Percentiles rank a stretch among this genome's conserved stretches.
phyloP scores from a whole-genome alignment of 352 stramenopile species.

The Phytophthora brassicae region DNA sequence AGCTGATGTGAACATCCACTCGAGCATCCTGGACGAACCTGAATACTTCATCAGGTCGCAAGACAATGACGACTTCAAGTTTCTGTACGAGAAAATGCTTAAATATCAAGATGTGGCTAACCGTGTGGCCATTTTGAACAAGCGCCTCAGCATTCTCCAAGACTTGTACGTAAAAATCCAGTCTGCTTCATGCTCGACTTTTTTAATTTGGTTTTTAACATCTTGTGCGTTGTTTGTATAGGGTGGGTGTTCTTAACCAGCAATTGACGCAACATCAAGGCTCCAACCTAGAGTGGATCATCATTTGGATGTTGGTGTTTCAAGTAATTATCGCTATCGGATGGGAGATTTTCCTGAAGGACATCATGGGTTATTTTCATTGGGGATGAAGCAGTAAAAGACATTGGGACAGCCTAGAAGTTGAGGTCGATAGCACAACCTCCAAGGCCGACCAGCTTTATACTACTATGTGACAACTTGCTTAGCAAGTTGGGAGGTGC shows the following conservation, averaged over 20 bases:
- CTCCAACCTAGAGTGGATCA: slow-evolving; percentile 93
- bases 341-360: slow-evolving; percentile 85
- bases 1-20: slow-evolving; percentile 92
- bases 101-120: slow-evolving; percentile 93
- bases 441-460: no score
- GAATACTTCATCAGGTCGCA: slow-evolving; percentile 85
- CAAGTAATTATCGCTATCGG: slow-evolving; percentile 86
- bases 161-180: slow-evolving; percentile 69
- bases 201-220: neutral
- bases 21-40: slow-evolving; percentile 92
- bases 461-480: no score
- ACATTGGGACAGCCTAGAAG: neutral
- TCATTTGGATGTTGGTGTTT: slow-evolving; percentile 92
- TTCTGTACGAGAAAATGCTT: slow-evolving; percentile 87
- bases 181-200: neutral
- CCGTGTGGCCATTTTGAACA: slow-evolving; percentile 92
- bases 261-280: slow-evolving; percentile 87
- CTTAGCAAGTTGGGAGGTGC: no score
- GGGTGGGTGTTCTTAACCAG: slow-evolving; percentile 90
- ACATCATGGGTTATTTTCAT: slow-evolving; percentile 76
- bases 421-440: no score
- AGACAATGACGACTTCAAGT: slow-evolving; percentile 91
- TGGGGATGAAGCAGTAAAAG: slow-evolving; percentile 6
- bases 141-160: slow-evolving; percentile 90
- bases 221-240: slow-evolving; percentile 26